These are phyloP conservation scores for Pseudocercospora eumusae DNA, from an alignment of 2,329 filamentous ascomycete genomes.

Conservation along the genomic window DNA sequence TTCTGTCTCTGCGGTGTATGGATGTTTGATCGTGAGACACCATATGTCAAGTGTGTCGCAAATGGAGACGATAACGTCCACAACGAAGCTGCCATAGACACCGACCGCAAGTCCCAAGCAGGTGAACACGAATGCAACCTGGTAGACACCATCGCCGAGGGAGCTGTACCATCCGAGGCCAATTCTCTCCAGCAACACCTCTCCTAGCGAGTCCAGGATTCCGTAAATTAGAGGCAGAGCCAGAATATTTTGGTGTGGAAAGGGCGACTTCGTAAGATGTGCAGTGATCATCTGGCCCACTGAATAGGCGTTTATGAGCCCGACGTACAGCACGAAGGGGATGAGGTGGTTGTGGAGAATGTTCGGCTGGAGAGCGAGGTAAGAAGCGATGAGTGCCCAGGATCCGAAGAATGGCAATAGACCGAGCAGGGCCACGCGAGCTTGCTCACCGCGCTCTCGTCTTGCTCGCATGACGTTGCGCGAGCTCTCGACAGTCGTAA, in stretches of 20 bases:
- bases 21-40: slow-evolving; percentile 96
- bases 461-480: slow-evolving; percentile 83
- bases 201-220: slow-evolving; percentile 78
- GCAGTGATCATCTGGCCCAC: slow-evolving; percentile 95
- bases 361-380: slow-evolving; percentile 79
- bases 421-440: slow-evolving; percentile 74
- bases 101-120: slow-evolving; percentile 82
- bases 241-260: slow-evolving; percentile 89
- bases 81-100: slow-evolving; percentile 95
- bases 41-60: slow-evolving; percentile 98
- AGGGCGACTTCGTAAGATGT: slow-evolving; percentile 82
- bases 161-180: slow-evolving; percentile 72
- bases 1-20: slow-evolving; percentile 43
- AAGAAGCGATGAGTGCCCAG: slow-evolving; percentile 75
- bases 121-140: slow-evolving; percentile 86
- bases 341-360: slow-evolving; percentile 83
- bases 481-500: slow-evolving; percentile 78
- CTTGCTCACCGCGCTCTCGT: slow-evolving; percentile 69
- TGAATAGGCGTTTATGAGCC: slow-evolving; percentile 83
- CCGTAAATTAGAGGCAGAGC: slow-evolving; percentile 74
- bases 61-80: slow-evolving; percentile 95
- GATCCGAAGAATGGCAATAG: slow-evolving; percentile 77
- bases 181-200: slow-evolving; percentile 56
- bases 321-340: slow-evolving; percentile 85
- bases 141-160: slow-evolving; percentile 71